phyloP scores from a whole-genome alignment of 148 eudicot genomes.

The Nepenthes mirabilis region DNA sequence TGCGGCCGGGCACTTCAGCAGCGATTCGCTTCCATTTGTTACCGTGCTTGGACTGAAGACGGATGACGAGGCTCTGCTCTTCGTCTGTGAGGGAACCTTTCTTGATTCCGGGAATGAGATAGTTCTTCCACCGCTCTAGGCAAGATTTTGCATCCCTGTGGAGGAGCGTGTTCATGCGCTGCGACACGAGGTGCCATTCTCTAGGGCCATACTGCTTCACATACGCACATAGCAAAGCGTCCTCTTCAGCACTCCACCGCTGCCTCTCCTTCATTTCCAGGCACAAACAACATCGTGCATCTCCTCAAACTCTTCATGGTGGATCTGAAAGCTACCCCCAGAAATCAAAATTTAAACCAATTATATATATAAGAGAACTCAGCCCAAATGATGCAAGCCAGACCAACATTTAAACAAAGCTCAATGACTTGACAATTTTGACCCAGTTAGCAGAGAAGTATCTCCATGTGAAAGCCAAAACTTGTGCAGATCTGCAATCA shows the following conservation, averaged over 20 bases:
- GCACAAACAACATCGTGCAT: conserved; percentile 25
- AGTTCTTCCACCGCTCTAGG: conserved; percentile 61
- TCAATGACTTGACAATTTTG: no score
- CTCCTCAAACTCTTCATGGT: conserved; percentile 37
- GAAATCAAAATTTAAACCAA: background rate
- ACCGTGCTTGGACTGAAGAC: conserved; percentile 56
- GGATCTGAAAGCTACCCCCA: conserved; percentile 14
- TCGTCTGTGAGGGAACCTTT: conserved; percentile 58
- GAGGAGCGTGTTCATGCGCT: conserved; percentile 51
- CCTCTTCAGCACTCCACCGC: conserved; percentile 67
- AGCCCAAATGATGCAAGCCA: no score
- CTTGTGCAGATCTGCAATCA: no score
- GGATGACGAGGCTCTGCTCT: conserved; percentile 50
- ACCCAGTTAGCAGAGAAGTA: no score
- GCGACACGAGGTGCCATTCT: conserved; percentile 61
- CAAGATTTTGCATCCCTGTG: conserved; percentile 59
- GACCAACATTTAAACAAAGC: no score
- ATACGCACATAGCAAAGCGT: conserved; percentile 39
- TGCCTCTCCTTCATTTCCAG: conserved; percentile 64
- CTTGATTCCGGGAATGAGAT: conserved; percentile 58
- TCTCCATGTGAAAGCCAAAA: no score
- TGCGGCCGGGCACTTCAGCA: conserved; percentile 57
- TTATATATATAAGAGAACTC: no score
- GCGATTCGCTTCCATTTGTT: conserved; percentile 71
- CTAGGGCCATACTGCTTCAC: conserved; percentile 55